These are phyloP conservation scores for Candida chauliodis DNA, from an alignment of 805 yeast species.

Conservation along the genomic window DNA sequence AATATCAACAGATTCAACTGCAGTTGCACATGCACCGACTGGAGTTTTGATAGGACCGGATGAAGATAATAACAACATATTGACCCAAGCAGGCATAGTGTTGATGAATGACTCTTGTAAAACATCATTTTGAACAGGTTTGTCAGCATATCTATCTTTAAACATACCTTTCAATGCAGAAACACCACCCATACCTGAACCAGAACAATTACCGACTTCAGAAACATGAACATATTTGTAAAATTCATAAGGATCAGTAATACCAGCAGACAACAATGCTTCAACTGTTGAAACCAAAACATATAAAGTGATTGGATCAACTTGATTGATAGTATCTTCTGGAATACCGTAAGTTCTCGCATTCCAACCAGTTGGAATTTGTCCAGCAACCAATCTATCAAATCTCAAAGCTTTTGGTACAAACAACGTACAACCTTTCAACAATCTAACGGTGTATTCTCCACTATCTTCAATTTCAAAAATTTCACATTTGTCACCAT, in stretches of 20 bases:
- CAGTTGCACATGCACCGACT: conserved; percentile 99
- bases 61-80: conserved; percentile 92
- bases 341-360: conserved; percentile 92
- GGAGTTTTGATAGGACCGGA: conserved; percentile 99
- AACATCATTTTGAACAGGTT: conserved; percentile 95
- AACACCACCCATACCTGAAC: conserved; percentile 99
- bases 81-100: conserved; percentile 99
- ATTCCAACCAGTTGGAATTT: conserved; percentile 98
- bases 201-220: conserved; percentile 98
- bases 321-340: conserved; percentile 90
- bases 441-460: conserved; percentile 83
- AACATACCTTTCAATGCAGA: conserved; percentile 96
- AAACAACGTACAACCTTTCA: conserved; percentile 88
- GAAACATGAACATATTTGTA: conserved; percentile 97
- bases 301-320: conserved; percentile 91
- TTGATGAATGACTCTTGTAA: conserved; percentile 97
- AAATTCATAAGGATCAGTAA: conserved; percentile 98
- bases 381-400: conserved; percentile 83
- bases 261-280: conserved; percentile 90
- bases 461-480: conserved; percentile 87
- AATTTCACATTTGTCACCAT: conserved; percentile 89
- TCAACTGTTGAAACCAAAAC: conserved; percentile 93
- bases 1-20: conserved; percentile 93
- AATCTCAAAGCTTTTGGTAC: conserved; percentile 84
- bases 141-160: conserved; percentile 87